These are phyloP conservation scores for Spiraea crenata DNA, from an alignment of 331 rosid species.

Conservation along the genomic window DNA sequence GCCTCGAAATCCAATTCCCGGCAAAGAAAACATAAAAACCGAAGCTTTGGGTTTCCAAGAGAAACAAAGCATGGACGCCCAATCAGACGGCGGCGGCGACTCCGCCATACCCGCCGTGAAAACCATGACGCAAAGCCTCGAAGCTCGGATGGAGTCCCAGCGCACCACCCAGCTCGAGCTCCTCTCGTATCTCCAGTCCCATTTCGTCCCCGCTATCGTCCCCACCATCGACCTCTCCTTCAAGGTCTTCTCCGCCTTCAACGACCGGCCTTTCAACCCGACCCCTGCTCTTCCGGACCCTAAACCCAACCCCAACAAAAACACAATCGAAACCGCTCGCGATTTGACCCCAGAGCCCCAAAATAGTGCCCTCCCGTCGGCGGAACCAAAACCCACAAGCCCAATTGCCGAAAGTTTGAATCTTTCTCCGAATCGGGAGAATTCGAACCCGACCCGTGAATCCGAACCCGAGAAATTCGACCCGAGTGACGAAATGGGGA, in stretches of 20 bases:
- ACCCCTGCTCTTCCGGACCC: slow-evolving; percentile 64
- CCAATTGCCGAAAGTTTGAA: slow-evolving; percentile 33
- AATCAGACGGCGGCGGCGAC: slow-evolving; percentile 46
- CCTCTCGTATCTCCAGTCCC: slow-evolving; percentile 61
- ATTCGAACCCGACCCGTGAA: slow-evolving; percentile 17
- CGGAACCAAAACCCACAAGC: slow-evolving; percentile 31
- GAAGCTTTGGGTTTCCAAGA: not conserved
- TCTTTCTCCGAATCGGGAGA: slow-evolving; percentile 18
- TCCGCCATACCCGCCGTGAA: slow-evolving; percentile 40
- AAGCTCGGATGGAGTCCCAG: slow-evolving; percentile 66
- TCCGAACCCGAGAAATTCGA: slow-evolving; percentile 26
- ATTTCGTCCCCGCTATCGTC: slow-evolving; percentile 59
- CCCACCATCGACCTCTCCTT: slow-evolving; percentile 84
- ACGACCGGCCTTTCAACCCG: slow-evolving; percentile 67
- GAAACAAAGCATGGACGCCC: slow-evolving; percentile 46
- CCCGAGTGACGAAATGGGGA: slow-evolving; percentile 45
- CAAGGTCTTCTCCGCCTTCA: slow-evolving; percentile 69
- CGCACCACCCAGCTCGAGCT: slow-evolving; percentile 72
- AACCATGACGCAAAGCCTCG: slow-evolving; percentile 55
- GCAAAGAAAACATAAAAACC: too few species aligned
- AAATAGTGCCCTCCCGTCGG: slow-evolving; percentile 13
- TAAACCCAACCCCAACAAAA: slow-evolving; percentile 40
- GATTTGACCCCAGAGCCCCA: slow-evolving; percentile 24
- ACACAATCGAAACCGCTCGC: slow-evolving; percentile 22
- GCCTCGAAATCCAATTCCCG: too few species aligned